These are phyloP conservation scores for Lactifluus subvellereus DNA, from an alignment of 768 basidiomycete genomes.

Conservation along the genomic window DNA sequence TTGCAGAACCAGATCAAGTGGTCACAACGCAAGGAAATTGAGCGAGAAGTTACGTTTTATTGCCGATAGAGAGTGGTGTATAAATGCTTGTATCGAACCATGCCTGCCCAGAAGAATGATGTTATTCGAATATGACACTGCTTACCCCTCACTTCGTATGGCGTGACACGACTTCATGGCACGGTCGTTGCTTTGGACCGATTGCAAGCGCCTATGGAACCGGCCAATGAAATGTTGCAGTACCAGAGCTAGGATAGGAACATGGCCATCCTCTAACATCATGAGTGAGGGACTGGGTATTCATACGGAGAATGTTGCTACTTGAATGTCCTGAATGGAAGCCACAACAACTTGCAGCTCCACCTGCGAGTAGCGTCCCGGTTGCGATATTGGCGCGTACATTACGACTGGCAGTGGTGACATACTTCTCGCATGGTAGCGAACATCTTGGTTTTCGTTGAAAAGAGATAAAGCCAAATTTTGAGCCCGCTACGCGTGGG, in stretches of 20 bases:
- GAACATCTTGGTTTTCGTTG: too few species aligned
- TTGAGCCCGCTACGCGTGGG: too few species aligned
- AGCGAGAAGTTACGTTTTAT: neutral
- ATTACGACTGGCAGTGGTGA: too few species aligned
- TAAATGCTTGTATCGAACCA: neutral
- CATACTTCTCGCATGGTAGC: too few species aligned
- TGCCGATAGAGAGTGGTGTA: neutral
- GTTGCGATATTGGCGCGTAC: too few species aligned
- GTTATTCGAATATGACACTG: neutral
- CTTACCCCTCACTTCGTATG: neutral
- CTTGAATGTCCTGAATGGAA: too few species aligned
- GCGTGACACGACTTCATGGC: neutral
- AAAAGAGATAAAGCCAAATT: too few species aligned
- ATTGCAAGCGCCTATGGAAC: too few species aligned
- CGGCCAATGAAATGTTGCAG: neutral
- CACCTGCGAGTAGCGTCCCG: too few species aligned
- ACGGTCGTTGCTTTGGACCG: too few species aligned
- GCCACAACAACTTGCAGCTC: neutral
- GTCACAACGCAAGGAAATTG: conserved; percentile 36
- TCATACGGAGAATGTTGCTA: neutral
- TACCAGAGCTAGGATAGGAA: too few species aligned
- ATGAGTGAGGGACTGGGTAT: neutral
- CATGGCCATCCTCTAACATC: too few species aligned
- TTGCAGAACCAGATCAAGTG: conserved; percentile 38
- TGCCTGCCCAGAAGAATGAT: neutral